Conservation (phyloP, 225 moss, liverwort and hornwort genomes). For the Physcomitrellopsis africana region DNA sequence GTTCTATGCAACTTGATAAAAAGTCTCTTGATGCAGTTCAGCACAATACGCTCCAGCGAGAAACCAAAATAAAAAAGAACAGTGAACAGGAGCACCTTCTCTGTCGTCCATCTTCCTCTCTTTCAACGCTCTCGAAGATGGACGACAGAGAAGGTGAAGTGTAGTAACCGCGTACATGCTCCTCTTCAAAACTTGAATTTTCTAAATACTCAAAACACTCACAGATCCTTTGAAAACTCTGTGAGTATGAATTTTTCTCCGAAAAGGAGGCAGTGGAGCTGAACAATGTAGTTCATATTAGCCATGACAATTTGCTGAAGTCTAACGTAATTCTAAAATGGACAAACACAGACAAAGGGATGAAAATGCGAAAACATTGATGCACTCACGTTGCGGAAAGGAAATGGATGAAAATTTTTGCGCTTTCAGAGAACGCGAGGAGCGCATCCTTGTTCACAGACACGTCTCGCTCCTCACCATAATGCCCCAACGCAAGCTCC, state of each 20-base stretch:
- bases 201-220: too few relatives aligned
- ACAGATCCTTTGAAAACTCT: too few relatives aligned
- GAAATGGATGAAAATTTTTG: constrained; percentile 97
- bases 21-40: not conserved
- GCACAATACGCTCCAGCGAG: too few relatives aligned
- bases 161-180: too few relatives aligned
- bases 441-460: constrained; percentile 86
- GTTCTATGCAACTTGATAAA: not conserved
- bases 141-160: too few relatives aligned
- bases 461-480: constrained; percentile 72
- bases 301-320: not conserved
- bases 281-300: not conserved
- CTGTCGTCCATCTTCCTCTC: too few relatives aligned
- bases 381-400: constrained; percentile 80
- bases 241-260: not conserved
- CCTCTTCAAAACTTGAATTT: too few relatives aligned
- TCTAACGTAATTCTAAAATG: not conserved
- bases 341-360: not conserved
- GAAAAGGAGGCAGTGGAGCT: constrained; percentile 4
- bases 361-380: not conserved
- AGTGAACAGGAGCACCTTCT: too few relatives aligned
- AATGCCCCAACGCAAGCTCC: constrained; percentile 65
- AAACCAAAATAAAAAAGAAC: too few relatives aligned
- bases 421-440: constrained; percentile 89
- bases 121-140: too few relatives aligned